Conservation (phyloP, 495 filamentous ascomycete genomes). For the Parathielavia hyrcaniae region DNA sequence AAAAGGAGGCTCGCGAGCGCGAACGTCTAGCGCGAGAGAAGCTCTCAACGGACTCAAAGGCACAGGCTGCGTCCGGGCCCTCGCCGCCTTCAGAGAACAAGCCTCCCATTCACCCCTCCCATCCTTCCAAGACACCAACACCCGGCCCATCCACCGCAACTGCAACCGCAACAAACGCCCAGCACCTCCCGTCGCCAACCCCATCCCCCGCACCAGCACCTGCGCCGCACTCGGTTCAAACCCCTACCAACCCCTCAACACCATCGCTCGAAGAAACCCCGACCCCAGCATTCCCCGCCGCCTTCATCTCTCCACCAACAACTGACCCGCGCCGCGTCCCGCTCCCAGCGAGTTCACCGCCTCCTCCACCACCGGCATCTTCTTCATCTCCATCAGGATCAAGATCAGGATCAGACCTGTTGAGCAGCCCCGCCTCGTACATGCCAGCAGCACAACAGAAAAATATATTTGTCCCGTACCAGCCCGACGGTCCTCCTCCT, state of each 20-base stretch:
- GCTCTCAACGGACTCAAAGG: conserved; percentile 22
- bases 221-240: neutral
- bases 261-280: neutral
- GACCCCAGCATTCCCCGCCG: neutral
- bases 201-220: neutral
- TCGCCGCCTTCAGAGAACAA: conserved; percentile 15
- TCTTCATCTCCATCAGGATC: too few relatives aligned
- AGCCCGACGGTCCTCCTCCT: conserved; percentile 35
- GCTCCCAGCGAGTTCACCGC: conserved; percentile 19
- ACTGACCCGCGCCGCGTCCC: conserved; percentile 12
- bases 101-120: neutral
- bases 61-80: conserved; percentile 20
- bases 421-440: conserved; percentile 11
- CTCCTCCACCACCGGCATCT: conserved; percentile 1
- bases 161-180: neutral
- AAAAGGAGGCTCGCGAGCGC: conserved; percentile 52
- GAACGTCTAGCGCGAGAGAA: conserved; percentile 30
- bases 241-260: conserved; percentile 10
- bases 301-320: neutral
- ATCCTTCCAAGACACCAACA: neutral
- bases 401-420: too few relatives aligned
- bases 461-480: conserved; percentile 34
- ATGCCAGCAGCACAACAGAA: conserved; percentile 1
- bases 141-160: neutral
- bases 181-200: conserved; percentile 7